A percentile compares a stretch with the other conserved stretches of the same genome.
phyloP scores from a whole-genome alignment of 2,329 filamentous ascomycete genomes.

The Colletotrichum destructivum region DNA sequence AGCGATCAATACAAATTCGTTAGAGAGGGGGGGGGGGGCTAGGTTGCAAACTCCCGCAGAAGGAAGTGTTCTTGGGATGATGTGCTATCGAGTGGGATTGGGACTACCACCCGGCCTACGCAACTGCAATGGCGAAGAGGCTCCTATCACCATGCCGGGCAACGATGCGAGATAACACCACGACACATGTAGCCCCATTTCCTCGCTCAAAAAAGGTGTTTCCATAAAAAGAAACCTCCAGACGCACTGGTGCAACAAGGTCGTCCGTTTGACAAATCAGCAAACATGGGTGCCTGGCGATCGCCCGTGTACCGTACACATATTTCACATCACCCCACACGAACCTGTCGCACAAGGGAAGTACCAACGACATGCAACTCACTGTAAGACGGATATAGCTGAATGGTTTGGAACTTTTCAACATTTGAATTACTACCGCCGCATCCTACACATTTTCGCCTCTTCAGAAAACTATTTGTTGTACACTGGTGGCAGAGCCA shows the following conservation, averaged over 20 bases:
- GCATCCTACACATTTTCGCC: not conserved
- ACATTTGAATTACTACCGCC: constrained; percentile 19
- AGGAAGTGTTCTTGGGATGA: not conserved
- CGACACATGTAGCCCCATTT: not conserved
- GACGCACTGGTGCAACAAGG: not conserved
- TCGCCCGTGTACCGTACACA: not conserved
- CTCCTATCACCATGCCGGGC: constrained; percentile 16
- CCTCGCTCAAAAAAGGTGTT: not conserved
- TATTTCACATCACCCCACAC: too few relatives aligned
- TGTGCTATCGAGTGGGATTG: not conserved
- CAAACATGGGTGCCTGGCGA: constrained; percentile 2
- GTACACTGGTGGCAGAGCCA: constrained; percentile 14
- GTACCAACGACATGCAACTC: not conserved
- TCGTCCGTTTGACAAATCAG: constrained; percentile 8
- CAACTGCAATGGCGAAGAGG: constrained; percentile 9
- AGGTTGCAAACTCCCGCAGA: not conserved
- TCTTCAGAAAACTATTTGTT: constrained; percentile 10
- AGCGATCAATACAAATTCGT: not conserved
- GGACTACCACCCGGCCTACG: not conserved
- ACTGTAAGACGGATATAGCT: not conserved
- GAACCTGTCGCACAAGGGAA: not conserved
- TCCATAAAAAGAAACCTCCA: constrained; percentile 13
- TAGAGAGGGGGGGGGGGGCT: not conserved
- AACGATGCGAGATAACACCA: too few relatives aligned
- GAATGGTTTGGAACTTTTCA: constrained; percentile 4